phyloP scores from a whole-genome alignment of 164 flowering plant species.

The Stephania cephalantha region DNA sequence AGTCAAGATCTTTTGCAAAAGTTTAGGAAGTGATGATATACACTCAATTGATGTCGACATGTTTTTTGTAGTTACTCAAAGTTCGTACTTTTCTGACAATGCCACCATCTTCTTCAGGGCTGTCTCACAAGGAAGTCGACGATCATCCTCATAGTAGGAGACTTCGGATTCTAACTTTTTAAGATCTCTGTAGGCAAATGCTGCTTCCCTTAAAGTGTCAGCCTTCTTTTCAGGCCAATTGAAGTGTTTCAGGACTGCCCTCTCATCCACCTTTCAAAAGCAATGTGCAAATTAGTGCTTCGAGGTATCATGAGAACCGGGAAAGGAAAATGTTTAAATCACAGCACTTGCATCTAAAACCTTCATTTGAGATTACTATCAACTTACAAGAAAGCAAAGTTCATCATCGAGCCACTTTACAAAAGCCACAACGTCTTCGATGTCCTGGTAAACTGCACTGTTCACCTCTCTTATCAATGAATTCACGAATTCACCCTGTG shows the following conservation, averaged over 20 bases:
- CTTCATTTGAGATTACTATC: background rate
- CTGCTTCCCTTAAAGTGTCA: slow-evolving; percentile 88
- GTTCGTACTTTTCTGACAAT: slow-evolving; percentile 74
- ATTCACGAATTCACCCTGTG: slow-evolving; percentile 89
- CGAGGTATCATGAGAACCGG: background rate
- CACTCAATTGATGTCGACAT: background rate
- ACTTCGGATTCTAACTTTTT: slow-evolving; percentile 80
- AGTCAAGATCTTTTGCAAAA: background rate
- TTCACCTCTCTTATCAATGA: slow-evolving; percentile 81
- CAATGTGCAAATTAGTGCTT: slow-evolving; percentile 10
- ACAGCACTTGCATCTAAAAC: background rate
- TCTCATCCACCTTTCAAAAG: slow-evolving; percentile 76
- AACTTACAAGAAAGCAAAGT: slow-evolving; percentile 82
- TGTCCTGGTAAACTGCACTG: slow-evolving; percentile 57
- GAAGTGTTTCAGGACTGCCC: slow-evolving; percentile 93
- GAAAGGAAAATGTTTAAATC: background rate
- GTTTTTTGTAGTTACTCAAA: background rate
- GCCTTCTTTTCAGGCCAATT: slow-evolving; percentile 97
- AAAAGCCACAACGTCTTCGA: slow-evolving; percentile 84
- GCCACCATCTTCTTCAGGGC: slow-evolving; percentile 82
- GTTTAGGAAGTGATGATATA: background rate
- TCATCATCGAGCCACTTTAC: slow-evolving; percentile 99
- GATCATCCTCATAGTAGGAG: slow-evolving; percentile 55
- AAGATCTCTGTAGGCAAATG: slow-evolving; percentile 81
- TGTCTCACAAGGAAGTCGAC: slow-evolving; percentile 53